These are phyloP conservation scores for Dioszegia hungarica DNA, from an alignment of 768 basidiomycete species.

Conservation along the genomic window DNA sequence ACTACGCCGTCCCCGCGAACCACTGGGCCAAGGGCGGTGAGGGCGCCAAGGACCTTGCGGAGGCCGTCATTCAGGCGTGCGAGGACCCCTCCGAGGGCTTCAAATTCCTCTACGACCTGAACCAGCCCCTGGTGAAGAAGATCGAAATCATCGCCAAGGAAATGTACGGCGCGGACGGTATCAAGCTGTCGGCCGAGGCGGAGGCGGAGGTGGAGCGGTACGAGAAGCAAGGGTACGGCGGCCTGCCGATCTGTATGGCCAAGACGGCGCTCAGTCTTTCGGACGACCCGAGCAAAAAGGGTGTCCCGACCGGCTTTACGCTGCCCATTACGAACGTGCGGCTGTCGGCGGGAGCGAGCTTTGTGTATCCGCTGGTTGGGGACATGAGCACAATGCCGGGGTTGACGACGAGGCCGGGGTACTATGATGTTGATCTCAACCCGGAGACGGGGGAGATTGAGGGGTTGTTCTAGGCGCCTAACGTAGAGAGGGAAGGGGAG, in stretches of 20 bases:
- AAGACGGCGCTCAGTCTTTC: slow-evolving; percentile 98
- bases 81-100: slow-evolving; percentile 64
- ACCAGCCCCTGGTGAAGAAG: slow-evolving; percentile 79
- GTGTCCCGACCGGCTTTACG: slow-evolving; percentile 85
- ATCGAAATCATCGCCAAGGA: slow-evolving; percentile 80
- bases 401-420: slow-evolving; percentile 80
- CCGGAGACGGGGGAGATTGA: slow-evolving; percentile 70
- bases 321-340: slow-evolving; percentile 84
- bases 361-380: slow-evolving; percentile 77
- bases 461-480: slow-evolving; percentile 66
- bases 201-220: slow-evolving; percentile 82
- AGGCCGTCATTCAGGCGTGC: slow-evolving; percentile 84
- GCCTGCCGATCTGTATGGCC: slow-evolving; percentile 77
- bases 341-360: slow-evolving; percentile 87
- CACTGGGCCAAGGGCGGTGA: slow-evolving; percentile 97
- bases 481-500: not conserved
- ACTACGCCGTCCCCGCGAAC: slow-evolving; percentile 89
- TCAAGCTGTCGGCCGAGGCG: slow-evolving; percentile 78
- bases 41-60: slow-evolving; percentile 81
- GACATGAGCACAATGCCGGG: slow-evolving; percentile 99
- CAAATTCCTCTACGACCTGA: slow-evolving; percentile 86
- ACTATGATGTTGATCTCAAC: slow-evolving; percentile 49
- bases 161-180: slow-evolving; percentile 90
- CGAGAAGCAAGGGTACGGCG: slow-evolving; percentile 69
- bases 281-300: slow-evolving; percentile 84